Conservation (phyloP, 331 rosid species). For the Acacia concinna region DNA sequence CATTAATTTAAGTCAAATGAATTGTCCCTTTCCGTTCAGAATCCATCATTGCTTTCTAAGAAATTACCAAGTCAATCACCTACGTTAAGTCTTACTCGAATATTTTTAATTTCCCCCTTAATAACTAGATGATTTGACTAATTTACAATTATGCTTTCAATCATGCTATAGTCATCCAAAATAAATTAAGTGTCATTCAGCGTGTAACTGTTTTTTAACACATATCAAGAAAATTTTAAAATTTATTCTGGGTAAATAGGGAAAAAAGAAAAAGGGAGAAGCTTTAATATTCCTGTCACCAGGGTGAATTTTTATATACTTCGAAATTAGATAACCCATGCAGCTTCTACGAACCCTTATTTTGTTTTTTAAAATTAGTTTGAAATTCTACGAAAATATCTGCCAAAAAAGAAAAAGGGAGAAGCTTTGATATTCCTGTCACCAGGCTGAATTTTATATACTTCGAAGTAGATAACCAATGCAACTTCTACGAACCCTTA, state of each 20-base stretch:
- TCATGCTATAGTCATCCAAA: background rate
- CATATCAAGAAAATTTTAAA: background rate
- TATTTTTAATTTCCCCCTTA: background rate
- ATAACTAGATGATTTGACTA: background rate
- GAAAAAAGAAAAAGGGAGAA: background rate
- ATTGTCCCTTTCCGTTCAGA: background rate
- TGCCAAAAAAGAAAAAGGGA: background rate
- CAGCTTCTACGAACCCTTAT: background rate
- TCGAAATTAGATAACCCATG: background rate
- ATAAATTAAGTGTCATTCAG: background rate
- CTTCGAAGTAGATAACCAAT: background rate
- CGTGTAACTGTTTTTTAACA: background rate
- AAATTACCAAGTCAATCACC: slow-evolving; percentile 4
- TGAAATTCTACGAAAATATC: too few relatives aligned
- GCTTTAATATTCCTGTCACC: background rate
- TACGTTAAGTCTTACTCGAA: background rate
- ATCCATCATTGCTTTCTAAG: background rate
- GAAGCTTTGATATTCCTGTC: background rate
- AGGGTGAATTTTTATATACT: background rate
- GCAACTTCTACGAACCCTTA: background rate
- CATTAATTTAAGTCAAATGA: background rate
- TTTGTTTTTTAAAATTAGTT: background rate
- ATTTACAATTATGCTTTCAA: background rate
- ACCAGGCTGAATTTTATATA: background rate
- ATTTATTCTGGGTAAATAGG: background rate